Evolutionary conservation across 2,329 filamentous ascomycete species (phyloP), one percentile per base, ranked within the genome.

Genomic region (Didymella exigua): DNA sequence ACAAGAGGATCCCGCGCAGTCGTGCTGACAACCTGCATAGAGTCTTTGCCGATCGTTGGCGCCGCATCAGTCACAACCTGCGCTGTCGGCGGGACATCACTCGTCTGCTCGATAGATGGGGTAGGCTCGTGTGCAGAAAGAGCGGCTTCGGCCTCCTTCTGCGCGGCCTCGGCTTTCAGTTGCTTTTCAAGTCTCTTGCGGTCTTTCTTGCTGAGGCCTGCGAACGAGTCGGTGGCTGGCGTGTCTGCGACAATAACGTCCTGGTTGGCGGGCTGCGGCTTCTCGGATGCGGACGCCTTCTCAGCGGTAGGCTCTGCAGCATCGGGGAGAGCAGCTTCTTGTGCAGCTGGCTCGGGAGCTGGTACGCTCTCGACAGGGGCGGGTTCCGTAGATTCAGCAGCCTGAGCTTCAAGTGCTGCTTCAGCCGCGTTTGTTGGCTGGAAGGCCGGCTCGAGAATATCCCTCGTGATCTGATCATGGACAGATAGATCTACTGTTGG

Each of bases 201-300:
- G 30, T 70, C 61, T 18, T 58, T 56, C 43, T 68, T 71, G 43
- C 53, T 67, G 21, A 71, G 59, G 16, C 65, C 66, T 24, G 62
- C 61, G 40, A 67, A 66, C 5, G 69, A 69, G 49, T 71, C 68
- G 5, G 60, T 54, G 9, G 29, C 24, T 6, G 16, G 7, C 11
- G 37, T n/a, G 13, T 49, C 37, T 5, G 31, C 29, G 18, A 23
- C 4, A 13, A 23, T 18, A 23, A 29, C 37, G 6, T 23, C 11
- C 37, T n/a, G 29, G 4, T 33, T 27, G 10, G 26, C n/a, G 10
- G 10, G 5, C 23, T 26, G 36, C 2, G 26, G 23, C 45, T 41
- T 27, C 18, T 43, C 18, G 10, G 27, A 18, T 6, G 11, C 18
- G 5, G 36, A 26, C 24, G 45, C 9, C 3, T n/a, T 14, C 40